Conservation (phyloP, 305 asterid species). For the Petunia hybrid region DNA sequence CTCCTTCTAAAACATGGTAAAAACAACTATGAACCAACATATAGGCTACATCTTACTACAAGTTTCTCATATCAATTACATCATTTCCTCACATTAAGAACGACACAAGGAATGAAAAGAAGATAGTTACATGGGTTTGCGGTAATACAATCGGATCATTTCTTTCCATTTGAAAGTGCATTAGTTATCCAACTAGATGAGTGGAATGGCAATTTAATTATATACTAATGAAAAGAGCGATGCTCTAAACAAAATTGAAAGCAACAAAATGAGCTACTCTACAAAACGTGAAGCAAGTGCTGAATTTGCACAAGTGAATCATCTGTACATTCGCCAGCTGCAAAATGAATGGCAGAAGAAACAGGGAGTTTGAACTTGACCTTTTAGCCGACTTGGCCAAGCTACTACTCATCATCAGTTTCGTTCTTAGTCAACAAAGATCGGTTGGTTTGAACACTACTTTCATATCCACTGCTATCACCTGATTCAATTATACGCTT, state of each 20-base stretch:
- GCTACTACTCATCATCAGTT: slow-evolving; percentile 60
- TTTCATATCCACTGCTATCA: slow-evolving; percentile 85
- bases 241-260: slow-evolving; percentile 25
- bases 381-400: background rate
- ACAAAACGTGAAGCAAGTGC: slow-evolving; percentile 22
- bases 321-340: slow-evolving; percentile 51
- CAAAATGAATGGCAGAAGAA: slow-evolving; percentile 25
- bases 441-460: slow-evolving; percentile 64
- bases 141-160: slow-evolving; percentile 1
- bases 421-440: slow-evolving; percentile 65
- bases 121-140: background rate
- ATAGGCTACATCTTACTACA: background rate
- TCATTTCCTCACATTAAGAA: slow-evolving; percentile 4
- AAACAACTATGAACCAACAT: background rate
- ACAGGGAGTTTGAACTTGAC: slow-evolving; percentile 28
- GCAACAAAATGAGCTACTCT: slow-evolving; percentile 30
- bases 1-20: slow-evolving; percentile 8
- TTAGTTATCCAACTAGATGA: background rate
- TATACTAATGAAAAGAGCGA: slow-evolving; percentile 8
- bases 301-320: slow-evolving; percentile 31
- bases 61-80: slow-evolving; percentile 9
- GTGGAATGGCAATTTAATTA: slow-evolving; percentile 14
- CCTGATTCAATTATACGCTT: slow-evolving; percentile 66
- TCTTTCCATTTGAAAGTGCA: slow-evolving; percentile 29
- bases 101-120: background rate